These are phyloP conservation scores for Scortechinia acanthostroma DNA, from an alignment of 2,329 filamentous ascomycete species.

Conservation along the genomic window DNA sequence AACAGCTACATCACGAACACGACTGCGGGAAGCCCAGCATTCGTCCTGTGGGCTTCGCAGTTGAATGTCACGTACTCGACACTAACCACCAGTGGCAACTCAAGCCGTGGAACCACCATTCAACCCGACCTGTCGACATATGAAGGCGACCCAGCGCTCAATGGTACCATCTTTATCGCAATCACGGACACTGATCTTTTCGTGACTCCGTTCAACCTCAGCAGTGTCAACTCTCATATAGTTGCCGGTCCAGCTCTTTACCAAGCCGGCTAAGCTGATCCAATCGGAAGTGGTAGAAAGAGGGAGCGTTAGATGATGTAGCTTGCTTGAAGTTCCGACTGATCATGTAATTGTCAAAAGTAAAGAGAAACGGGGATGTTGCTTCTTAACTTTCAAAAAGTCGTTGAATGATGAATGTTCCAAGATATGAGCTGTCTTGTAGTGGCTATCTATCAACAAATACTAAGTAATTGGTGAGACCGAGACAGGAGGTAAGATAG, in stretches of 20 bases:
- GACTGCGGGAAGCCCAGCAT: conserved; percentile 50
- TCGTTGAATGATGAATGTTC: too few species aligned
- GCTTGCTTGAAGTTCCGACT: too few species aligned
- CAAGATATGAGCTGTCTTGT: too few species aligned
- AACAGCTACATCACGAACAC: conserved; percentile 70
- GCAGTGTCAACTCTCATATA: conserved; percentile 69
- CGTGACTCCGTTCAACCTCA: conserved; percentile 72
- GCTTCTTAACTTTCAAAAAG: too few species aligned
- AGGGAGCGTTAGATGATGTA: too few species aligned
- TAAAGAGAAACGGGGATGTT: too few species aligned
- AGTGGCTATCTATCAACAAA: too few species aligned
- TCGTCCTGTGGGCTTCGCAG: conserved; percentile 72
- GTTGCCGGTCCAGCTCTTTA: conserved; percentile 66
- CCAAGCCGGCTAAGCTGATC: conserved; percentile 73
- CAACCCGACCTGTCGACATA: conserved; percentile 68
- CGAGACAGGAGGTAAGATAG: too few species aligned
- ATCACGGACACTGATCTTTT: conserved; percentile 63
- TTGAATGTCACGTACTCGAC: conserved; percentile 68
- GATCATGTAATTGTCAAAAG: too few species aligned
- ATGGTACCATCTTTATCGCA: conserved; percentile 74
- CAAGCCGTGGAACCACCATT: conserved; percentile 55
- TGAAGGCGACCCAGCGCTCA: conserved; percentile 60
- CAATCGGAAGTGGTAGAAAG: too few species aligned
- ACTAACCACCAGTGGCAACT: conserved; percentile 36
- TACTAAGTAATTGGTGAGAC: too few species aligned